phyloP scores from a whole-genome alignment of 306 rosid species.

The Acacia melanoxylon region DNA sequence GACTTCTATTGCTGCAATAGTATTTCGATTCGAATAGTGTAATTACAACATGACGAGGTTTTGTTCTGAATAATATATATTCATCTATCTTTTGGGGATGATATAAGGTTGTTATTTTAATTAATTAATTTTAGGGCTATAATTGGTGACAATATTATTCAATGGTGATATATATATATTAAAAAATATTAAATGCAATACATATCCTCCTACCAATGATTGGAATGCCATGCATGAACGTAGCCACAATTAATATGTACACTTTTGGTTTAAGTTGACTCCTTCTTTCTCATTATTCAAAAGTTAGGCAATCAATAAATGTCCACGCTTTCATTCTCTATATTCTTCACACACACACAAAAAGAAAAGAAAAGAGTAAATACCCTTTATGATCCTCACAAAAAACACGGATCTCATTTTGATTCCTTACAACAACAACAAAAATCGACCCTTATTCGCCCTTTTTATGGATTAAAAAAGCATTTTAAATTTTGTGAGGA shows the following conservation, averaged over 20 bases:
- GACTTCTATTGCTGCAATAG: not conserved
- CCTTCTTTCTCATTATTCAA: not conserved
- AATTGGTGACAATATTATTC: not conserved
- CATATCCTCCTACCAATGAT: not conserved
- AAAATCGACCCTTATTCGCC: no score
- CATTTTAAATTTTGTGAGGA: no score
- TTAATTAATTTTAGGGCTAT: not conserved
- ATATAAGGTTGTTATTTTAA: not conserved
- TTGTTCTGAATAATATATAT: no score
- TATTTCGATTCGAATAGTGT: not conserved
- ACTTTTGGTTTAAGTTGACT: not conserved
- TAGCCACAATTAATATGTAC: not conserved
- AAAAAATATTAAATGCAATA: not conserved
- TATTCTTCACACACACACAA: not conserved
- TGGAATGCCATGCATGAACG: not conserved
- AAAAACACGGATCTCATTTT: no score
- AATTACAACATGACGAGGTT: no score
- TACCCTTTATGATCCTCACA: no score
- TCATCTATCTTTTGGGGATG: not conserved
- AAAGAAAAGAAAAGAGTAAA: not conserved
- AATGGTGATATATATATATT: not conserved
- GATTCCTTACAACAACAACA: no score
- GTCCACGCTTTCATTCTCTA: not conserved
- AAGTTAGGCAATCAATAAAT: conserved; percentile 1
- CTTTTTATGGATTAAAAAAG: no score